Evolutionary conservation across 257 asterid genomes (phyloP).

Genomic region (Oldenlandia corymbosa): DNA sequence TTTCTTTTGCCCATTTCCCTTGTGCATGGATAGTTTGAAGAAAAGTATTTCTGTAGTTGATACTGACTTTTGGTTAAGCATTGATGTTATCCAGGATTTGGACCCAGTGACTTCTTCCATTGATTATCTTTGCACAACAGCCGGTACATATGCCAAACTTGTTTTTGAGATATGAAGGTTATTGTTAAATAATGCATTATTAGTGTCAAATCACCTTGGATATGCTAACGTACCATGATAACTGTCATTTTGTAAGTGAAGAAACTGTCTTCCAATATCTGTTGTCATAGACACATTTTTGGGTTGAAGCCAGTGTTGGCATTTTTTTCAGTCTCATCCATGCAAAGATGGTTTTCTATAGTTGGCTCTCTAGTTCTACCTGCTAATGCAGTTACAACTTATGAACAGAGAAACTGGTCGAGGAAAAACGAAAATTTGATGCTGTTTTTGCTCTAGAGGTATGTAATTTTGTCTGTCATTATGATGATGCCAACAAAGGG

Average conservation of each 20-base stretch:
- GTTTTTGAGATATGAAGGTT: constrained; percentile 20
- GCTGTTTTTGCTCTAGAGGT: constrained; percentile 94
- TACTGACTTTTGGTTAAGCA: constrained; percentile 2
- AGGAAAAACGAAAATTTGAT: constrained; percentile 74
- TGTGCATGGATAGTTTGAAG: no score
- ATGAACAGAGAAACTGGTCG: constrained; percentile 76
- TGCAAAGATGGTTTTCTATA: not conserved
- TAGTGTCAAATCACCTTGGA: not conserved
- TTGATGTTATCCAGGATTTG: constrained; percentile 62
- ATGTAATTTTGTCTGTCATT: constrained; percentile 8
- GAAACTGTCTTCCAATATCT: not conserved
- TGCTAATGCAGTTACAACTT: constrained; percentile 18
- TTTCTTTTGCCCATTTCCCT: no score
- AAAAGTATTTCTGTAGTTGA: no score
- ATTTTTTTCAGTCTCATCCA: not conserved
- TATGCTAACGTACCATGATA: not conserved
- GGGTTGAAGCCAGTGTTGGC: not conserved
- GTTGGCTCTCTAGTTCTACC: not conserved
- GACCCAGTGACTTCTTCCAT: constrained; percentile 73
- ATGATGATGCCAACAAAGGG: not conserved
- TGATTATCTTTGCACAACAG: constrained; percentile 84
- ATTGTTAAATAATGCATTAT: constrained; percentile 18
- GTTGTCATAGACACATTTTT: not conserved
- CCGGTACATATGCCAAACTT: constrained; percentile 69
- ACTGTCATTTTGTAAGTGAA: not conserved